A percentile compares a stretch with the other conserved stretches of the same genome.
These are phyloP conservation scores for Linderniella brevidens DNA, from an alignment of 257 asterid species.

Conservation along the genomic window DNA sequence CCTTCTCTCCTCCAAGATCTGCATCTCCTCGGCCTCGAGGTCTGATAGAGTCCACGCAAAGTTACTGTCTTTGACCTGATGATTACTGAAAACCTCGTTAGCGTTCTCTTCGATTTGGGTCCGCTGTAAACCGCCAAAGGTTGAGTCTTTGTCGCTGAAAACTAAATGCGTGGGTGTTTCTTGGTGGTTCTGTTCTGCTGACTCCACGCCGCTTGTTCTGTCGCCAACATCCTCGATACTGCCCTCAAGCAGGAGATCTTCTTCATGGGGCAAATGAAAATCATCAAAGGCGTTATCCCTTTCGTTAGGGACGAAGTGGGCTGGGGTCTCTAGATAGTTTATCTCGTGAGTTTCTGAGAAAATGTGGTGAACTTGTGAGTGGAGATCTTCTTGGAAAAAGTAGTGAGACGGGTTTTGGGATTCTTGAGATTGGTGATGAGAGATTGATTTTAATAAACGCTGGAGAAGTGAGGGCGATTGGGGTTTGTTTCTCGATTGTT, in stretches of 20 bases:
- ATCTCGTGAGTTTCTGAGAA: slow-evolving; percentile 10
- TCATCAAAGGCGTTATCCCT: too few relatives aligned
- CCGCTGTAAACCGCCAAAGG: too few relatives aligned
- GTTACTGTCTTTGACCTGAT: background rate
- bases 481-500: slow-evolving; percentile 15
- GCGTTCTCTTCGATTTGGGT: too few relatives aligned
- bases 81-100: too few relatives aligned
- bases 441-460: slow-evolving; percentile 40
- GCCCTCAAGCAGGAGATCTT: too few relatives aligned
- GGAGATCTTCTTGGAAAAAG: slow-evolving; percentile 7
- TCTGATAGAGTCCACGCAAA: slow-evolving; percentile 29
- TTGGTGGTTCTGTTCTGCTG: too few relatives aligned
- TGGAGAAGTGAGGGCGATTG: slow-evolving; percentile 35
- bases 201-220: too few relatives aligned
- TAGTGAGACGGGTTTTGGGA: slow-evolving; percentile 28
- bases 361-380: slow-evolving; percentile 10
- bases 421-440: slow-evolving; percentile 15
- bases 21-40: slow-evolving; percentile 22
- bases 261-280: too few relatives aligned
- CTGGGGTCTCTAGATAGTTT: slow-evolving; percentile 6
- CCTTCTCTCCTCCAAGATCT: slow-evolving; percentile 39
- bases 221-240: too few relatives aligned
- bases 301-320: slow-evolving; percentile 6
- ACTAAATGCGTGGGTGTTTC: too few relatives aligned
- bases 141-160: too few relatives aligned